Conservation (phyloP, 108 stramenopile genomes). For the Cyclotella atomus region DNA sequence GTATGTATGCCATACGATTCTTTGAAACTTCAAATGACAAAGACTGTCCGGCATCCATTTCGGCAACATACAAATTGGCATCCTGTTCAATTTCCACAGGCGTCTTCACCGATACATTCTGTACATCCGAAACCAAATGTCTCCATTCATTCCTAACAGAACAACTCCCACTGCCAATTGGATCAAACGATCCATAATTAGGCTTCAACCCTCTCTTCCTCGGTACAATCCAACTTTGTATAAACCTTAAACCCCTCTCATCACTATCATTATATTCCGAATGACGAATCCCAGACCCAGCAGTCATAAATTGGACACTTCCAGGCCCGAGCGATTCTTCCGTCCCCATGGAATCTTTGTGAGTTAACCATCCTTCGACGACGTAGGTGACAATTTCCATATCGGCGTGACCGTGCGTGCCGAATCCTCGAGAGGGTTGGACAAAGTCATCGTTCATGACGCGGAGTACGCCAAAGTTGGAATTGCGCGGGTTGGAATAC, state of each 20-base stretch:
- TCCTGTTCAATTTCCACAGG: slow-evolving; percentile 79
- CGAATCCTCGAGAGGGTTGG: slow-evolving; percentile 79
- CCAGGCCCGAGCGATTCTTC: slow-evolving; percentile 74
- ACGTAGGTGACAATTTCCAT: slow-evolving; percentile 86
- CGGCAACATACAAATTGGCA: slow-evolving; percentile 64
- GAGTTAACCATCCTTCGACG: slow-evolving; percentile 73
- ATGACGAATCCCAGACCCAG: slow-evolving; percentile 77
- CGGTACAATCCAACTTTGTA: slow-evolving; percentile 87
- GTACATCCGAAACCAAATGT: slow-evolving; percentile 66
- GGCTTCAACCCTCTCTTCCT: slow-evolving; percentile 55
- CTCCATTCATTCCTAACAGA: slow-evolving; percentile 50
- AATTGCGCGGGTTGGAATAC: slow-evolving; percentile 61
- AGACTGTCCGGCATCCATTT: slow-evolving; percentile 51
- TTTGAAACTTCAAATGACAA: slow-evolving; percentile 23
- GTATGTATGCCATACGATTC: slow-evolving; percentile 73
- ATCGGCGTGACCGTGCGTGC: slow-evolving; percentile 74
- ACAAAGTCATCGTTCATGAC: slow-evolving; percentile 90
- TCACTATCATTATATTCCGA: slow-evolving; percentile 66
- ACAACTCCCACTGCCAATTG: slow-evolving; percentile 8
- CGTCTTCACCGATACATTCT: slow-evolving; percentile 26
- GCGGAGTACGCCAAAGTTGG: slow-evolving; percentile 74
- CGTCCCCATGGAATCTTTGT: slow-evolving; percentile 82
- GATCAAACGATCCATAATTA: slow-evolving; percentile 66
- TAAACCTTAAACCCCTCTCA: slow-evolving; percentile 73
- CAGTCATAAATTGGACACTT: slow-evolving; percentile 84